A percentile compares a stretch with the other conserved stretches of the same genome.
Conservation (phyloP, 345 rosid genomes). For the Diplotaxis tenuifolia region DNA sequence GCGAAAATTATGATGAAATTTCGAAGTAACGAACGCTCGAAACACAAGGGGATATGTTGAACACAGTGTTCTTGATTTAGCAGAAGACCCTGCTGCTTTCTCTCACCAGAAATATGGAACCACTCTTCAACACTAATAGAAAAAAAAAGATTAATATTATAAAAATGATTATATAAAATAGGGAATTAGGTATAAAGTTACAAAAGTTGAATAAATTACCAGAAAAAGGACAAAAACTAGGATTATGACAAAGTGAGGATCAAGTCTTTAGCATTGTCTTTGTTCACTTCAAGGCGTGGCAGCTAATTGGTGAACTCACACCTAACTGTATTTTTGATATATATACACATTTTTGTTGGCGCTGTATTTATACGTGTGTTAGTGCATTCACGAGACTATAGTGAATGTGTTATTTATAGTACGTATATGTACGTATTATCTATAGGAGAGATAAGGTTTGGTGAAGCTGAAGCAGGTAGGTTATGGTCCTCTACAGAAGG, state of each 20-base stretch:
- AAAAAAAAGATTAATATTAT: not conserved
- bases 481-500: conserved; percentile 19
- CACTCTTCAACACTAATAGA: not conserved
- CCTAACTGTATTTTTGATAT: conserved; percentile 2
- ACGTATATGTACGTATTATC: not conserved
- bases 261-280: not conserved
- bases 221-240: not conserved
- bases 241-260: not conserved
- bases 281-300: conserved; percentile 20
- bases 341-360: conserved; percentile 3
- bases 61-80: conserved; percentile 29
- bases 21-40: conserved; percentile 14
- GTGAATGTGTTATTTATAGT: conserved; percentile 16
- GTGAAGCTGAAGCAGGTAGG: conserved; percentile 21
- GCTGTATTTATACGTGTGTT: not conserved
- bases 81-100: conserved; percentile 11
- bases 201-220: conserved; percentile 13
- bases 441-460: conserved; percentile 10
- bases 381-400: conserved; percentile 33
- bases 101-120: conserved; percentile 26
- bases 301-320: conserved; percentile 21
- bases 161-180: not conserved
- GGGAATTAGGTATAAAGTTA: conserved; percentile 22
- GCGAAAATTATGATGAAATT: not conserved
- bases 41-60: conserved; percentile 22